These are phyloP conservation scores for Amanita phalloides DNA, from an alignment of 768 basidiomycete genomes.

Conservation along the genomic window DNA sequence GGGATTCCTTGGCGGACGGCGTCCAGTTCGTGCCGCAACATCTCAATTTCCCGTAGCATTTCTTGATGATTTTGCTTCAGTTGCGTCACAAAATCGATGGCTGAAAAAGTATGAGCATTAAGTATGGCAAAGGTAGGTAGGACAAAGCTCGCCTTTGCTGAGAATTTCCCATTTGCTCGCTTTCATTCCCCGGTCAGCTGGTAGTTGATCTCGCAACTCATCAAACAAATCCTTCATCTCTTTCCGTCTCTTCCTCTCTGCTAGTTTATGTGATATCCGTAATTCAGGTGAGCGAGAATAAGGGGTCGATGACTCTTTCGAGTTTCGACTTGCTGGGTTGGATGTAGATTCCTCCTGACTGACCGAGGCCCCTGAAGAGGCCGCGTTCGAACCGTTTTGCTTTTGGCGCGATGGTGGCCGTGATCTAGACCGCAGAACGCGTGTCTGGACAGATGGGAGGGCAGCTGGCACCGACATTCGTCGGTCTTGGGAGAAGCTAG, in stretches of 20 bases:
- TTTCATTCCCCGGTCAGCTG: conserved; percentile 89
- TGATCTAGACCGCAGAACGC: conserved; percentile 54
- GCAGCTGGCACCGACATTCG: conserved; percentile 54
- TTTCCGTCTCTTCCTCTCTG: conserved; percentile 92
- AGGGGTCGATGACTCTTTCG: conserved; percentile 55
- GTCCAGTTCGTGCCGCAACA: conserved; percentile 67
- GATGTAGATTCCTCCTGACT: conserved; percentile 35
- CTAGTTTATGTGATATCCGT: conserved; percentile 91
- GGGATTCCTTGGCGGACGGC: conserved; percentile 45
- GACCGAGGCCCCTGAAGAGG: conserved; percentile 24
- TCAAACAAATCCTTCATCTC: conserved; percentile 99
- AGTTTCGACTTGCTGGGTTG: conserved; percentile 25
- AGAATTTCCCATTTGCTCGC: conserved; percentile 99
- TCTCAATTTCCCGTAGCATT: conserved; percentile 70
- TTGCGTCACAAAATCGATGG: conserved; percentile 79
- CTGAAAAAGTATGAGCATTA: conserved; percentile 23
- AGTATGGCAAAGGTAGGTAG: conserved; percentile 3
- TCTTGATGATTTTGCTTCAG: conserved; percentile 72
- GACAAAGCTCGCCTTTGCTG: conserved; percentile 65
- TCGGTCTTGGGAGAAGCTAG: conserved; percentile 52
- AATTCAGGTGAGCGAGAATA: conserved; percentile 95
- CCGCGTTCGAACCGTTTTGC: conserved; percentile 29
- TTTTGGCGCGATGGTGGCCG: conserved; percentile 61
- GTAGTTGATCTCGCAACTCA: conserved; percentile 86
- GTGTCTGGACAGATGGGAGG: conserved; percentile 17